Percentiles rank a stretch among this genome's conserved stretches.
Evolutionary conservation across 345 rosid genomes (phyloP).

Genomic region (Nasturtium officinale): DNA sequence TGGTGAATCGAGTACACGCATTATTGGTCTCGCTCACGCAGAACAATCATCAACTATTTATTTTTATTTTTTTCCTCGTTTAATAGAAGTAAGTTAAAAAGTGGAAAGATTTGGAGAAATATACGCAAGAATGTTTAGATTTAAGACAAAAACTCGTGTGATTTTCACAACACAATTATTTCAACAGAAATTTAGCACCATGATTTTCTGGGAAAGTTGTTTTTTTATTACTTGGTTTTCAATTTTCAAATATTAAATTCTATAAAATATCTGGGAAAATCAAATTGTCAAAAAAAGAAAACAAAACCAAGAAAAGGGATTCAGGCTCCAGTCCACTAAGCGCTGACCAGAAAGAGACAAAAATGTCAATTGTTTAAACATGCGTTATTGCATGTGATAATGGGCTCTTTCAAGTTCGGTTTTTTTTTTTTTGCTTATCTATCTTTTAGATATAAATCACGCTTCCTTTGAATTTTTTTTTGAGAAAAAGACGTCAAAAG

Average conservation of each 20-base stretch:
- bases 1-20: not conserved
- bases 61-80: not conserved
- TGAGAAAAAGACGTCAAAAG: constrained; percentile 36
- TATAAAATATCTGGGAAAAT: not conserved
- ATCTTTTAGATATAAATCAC: constrained; percentile 18
- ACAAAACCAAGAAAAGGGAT: constrained; percentile 32
- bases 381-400: constrained; percentile 41
- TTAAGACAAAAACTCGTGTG: constrained; percentile 23
- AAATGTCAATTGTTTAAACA: constrained; percentile 26
- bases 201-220: constrained; percentile 38
- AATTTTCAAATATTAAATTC: constrained; percentile 32
- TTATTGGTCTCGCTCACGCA: constrained; percentile 15
- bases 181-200: constrained; percentile 29
- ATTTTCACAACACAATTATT: constrained; percentile 20
- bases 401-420: not conserved
- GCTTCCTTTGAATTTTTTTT: constrained; percentile 5
- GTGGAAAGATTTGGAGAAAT: not conserved
- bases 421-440: constrained; percentile 17
- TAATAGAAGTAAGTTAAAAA: not conserved
- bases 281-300: constrained; percentile 23
- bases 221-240: constrained; percentile 17
- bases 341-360: constrained; percentile 44
- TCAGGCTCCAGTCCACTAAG: constrained; percentile 44
- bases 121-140: constrained; percentile 35
- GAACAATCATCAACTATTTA: not conserved